These are phyloP conservation scores for Arachis hypogaea DNA, from an alignment of 306 rosid species.

Conservation along the genomic window DNA sequence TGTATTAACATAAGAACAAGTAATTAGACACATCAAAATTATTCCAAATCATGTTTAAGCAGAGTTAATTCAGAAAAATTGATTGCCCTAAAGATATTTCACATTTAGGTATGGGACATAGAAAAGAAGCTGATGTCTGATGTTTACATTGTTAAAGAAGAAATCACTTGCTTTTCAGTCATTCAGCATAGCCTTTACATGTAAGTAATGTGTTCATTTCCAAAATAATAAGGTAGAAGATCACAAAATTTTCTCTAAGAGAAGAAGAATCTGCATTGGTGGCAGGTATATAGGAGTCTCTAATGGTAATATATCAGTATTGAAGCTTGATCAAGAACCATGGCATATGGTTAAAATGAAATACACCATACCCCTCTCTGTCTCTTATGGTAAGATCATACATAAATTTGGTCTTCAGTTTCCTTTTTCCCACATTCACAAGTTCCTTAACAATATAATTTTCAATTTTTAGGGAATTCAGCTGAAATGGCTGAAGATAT, in stretches of 20 bases:
- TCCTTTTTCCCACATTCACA: constrained; percentile 18
- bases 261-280: constrained; percentile 32
- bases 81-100: constrained; percentile 26
- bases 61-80: constrained; percentile 22
- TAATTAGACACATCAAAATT: not conserved
- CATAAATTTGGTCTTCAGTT: not conserved
- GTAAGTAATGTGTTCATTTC: constrained; percentile 53
- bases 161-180: constrained; percentile 64
- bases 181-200: constrained; percentile 60
- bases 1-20: too few species aligned
- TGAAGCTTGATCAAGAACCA: constrained; percentile 67
- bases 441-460: not conserved
- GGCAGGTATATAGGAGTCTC: constrained; percentile 79
- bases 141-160: constrained; percentile 54
- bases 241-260: too few species aligned
- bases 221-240: too few species aligned
- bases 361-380: constrained; percentile 69
- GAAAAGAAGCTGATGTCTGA: constrained; percentile 58
- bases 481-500: constrained; percentile 53
- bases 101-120: constrained; percentile 82
- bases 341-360: constrained; percentile 58
- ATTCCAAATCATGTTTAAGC: constrained; percentile 9
- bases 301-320: constrained; percentile 68
- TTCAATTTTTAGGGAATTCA: constrained; percentile 55
- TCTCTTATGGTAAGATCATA: constrained; percentile 60